Percentiles rank a stretch among this genome's conserved stretches.
phyloP scores from a whole-genome alignment of 768 basidiomycete genomes.

The Trametes cubensis region DNA sequence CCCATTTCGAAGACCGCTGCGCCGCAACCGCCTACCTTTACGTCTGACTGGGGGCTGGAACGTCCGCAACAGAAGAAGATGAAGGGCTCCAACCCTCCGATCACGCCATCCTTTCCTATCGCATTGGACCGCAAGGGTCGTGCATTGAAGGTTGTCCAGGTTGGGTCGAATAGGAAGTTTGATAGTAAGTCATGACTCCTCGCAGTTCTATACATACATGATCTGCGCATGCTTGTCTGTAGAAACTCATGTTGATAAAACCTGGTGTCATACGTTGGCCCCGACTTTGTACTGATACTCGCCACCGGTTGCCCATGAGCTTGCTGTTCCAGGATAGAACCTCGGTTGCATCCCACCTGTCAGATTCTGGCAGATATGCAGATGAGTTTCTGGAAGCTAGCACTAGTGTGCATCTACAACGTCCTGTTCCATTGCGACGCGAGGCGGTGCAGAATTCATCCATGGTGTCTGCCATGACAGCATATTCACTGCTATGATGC shows the following conservation, averaged over 20 bases:
- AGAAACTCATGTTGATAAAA: background rate
- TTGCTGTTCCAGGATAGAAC: background rate
- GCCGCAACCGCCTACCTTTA: background rate
- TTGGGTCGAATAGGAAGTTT: constrained; percentile 12
- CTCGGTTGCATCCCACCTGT: background rate
- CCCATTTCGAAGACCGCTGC: background rate
- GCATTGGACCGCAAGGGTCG: constrained; percentile 6
- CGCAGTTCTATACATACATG: too few relatives aligned
- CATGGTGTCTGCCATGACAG: background rate
- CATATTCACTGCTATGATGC: too few relatives aligned
- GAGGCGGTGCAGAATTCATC: background rate
- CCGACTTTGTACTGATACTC: background rate
- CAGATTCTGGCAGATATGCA: background rate
- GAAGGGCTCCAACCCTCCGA: background rate
- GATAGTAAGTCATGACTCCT: background rate
- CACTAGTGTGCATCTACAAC: background rate
- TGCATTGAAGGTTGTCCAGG: constrained; percentile 1
- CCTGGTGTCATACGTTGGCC: background rate
- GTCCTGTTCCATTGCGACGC: background rate
- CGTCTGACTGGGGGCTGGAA: constrained; percentile 3
- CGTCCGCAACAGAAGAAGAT: background rate
- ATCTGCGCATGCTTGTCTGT: too few relatives aligned
- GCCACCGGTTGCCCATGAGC: background rate
- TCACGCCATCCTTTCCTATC: background rate
- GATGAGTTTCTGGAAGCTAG: too few relatives aligned